These are phyloP conservation scores for Brassica hybrid DNA, from an alignment of 441 rosid genomes.

Conservation along the genomic window DNA sequence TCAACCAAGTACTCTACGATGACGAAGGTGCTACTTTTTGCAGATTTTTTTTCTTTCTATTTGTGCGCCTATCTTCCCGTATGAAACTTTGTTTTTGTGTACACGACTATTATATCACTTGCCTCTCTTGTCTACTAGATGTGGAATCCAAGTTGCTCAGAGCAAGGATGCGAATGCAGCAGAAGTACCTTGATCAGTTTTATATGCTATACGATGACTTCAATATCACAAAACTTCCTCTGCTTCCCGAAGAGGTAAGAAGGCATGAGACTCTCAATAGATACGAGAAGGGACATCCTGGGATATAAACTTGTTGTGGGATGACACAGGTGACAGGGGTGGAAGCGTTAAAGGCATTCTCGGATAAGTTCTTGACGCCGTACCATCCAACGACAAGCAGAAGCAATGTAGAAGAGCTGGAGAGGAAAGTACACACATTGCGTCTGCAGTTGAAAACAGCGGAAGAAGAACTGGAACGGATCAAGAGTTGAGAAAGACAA, in stretches of 20 bases:
- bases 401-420: slow-evolving; percentile 62
- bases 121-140: slow-evolving; percentile 48
- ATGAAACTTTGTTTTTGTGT: not conserved
- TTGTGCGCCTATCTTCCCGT: slow-evolving; percentile 15
- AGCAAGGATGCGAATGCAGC: slow-evolving; percentile 98
- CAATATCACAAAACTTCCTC: slow-evolving; percentile 90
- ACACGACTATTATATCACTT: not conserved
- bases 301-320: slow-evolving; percentile 23
- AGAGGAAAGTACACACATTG: slow-evolving; percentile 57
- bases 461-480: slow-evolving; percentile 73
- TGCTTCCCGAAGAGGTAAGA: slow-evolving; percentile 92
- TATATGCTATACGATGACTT: slow-evolving; percentile 98
- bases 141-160: slow-evolving; percentile 87
- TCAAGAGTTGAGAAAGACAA: slow-evolving; percentile 64
- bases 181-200: slow-evolving; percentile 96
- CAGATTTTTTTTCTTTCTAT: not conserved
- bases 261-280: slow-evolving; percentile 1
- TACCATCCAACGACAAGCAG: slow-evolving; percentile 55
- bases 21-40: slow-evolving; percentile 53
- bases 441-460: slow-evolving; percentile 63
- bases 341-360: slow-evolving; percentile 85
- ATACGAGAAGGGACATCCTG: slow-evolving; percentile 15
- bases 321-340: slow-evolving; percentile 97
- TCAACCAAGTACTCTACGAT: slow-evolving; percentile 85
- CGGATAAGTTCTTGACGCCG: slow-evolving; percentile 62